Evolutionary conservation across 176 grass and related monocot species (phyloP), one percentile per base, ranked within the genome.

Genomic region (Lolium rigidum): DNA sequence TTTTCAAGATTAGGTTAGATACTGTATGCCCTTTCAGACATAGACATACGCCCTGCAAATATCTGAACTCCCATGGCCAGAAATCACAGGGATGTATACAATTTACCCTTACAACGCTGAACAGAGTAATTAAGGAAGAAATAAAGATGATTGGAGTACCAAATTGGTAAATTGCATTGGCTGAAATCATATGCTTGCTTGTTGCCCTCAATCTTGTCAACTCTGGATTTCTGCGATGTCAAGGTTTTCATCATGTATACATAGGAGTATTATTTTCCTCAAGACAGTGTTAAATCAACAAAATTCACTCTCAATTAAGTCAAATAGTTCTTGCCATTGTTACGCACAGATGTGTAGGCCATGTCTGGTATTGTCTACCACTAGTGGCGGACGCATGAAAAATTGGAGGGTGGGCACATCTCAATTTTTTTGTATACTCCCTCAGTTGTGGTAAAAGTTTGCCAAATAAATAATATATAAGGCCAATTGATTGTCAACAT

Each of bases 221-320:
- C 46, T 85, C 28, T 85, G 9, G 18, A 47, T 85, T 85, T 80
- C 9, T 47, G 21, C 21, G 16, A 35, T 84, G 3, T 74, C 12
- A 39, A 17, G 10, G 16, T 37, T 72, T 75, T 12, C 24, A 50
- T 84, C 37, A 83, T 14, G 0, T 83, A 6, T 17, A 12, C 25
- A 1, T 37, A 17, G n/a, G n/a, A n/a, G n/a, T 28, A 55, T 31
- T 46, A 6, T 35, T 44, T 73, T 47, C 55, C 16, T 60, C 52
- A 48, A 79, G 4, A 64, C 22, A 21, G 18, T 60, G 54, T 21
- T 59, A 39, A 20, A 3, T 54, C 24, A 4, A 67, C 9, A 48
- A 66, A 14, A 81, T 2, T 1, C 25, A 69, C 3, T 38, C 59
- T 54, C 63, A 21, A n/a, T 62, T 78, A 57, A n/a, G 9, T 9